Conservation (phyloP, 208 protist genomes). For the Acanthamoeba sp. region DNA sequence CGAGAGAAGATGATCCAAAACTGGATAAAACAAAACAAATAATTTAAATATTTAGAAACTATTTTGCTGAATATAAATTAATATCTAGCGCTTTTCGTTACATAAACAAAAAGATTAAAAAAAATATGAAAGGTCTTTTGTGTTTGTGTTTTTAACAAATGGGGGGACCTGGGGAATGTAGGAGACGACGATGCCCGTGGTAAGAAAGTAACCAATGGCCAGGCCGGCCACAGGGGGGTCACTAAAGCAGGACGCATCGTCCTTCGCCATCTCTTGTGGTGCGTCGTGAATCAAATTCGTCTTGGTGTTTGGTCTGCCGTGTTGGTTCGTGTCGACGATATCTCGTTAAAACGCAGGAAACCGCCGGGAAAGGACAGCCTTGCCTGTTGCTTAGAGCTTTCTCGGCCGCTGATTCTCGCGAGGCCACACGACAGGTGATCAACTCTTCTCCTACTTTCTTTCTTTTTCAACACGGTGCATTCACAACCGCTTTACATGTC, state of each 20-base stretch:
- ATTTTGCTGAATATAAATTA: background rate
- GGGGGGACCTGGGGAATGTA: constrained; percentile 38
- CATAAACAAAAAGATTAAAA: background rate
- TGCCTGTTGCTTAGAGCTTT: too few species aligned
- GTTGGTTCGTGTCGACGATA: too few species aligned
- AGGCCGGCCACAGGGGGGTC: background rate
- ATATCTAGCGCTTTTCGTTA: too few species aligned
- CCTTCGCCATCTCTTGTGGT: background rate
- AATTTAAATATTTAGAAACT: too few species aligned
- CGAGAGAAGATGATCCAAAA: background rate
- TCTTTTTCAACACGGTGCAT: too few species aligned
- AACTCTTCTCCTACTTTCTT: too few species aligned
- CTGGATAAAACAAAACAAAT: background rate
- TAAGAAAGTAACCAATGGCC: constrained; percentile 8
- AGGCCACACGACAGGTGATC: too few species aligned
- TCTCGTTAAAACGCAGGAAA: too few species aligned
- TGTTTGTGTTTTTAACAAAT: background rate
- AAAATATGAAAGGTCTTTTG: background rate
- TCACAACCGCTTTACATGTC: background rate
- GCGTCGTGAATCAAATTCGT: too few species aligned
- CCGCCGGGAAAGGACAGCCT: too few species aligned
- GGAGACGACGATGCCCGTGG: constrained; percentile 4
- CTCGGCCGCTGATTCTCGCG: too few species aligned
- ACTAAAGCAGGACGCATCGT: constrained; percentile 7
- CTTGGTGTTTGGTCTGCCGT: too few species aligned